Evolutionary conservation across 2,329 filamentous ascomycete genomes (phyloP).

Genomic region (Scedosporium minutisporum): DNA sequence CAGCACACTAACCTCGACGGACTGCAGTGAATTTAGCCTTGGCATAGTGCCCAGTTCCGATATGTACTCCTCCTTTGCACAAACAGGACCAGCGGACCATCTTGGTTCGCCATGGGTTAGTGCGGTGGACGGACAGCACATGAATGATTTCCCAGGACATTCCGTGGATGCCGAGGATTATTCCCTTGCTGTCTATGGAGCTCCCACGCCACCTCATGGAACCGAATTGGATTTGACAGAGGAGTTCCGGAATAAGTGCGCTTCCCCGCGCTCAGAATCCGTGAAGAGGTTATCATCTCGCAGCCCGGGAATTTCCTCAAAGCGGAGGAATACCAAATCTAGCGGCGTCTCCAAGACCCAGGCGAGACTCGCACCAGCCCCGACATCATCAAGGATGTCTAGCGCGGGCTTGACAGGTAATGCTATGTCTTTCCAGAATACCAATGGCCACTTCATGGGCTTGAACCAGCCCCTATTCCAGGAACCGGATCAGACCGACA

Average conservation of each 20-base stretch:
- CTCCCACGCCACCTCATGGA: slow-evolving; percentile 5
- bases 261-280: slow-evolving; percentile 12
- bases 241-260: slow-evolving; percentile 40
- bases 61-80: slow-evolving; percentile 50
- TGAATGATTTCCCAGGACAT: slow-evolving; percentile 42
- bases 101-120: slow-evolving; percentile 47
- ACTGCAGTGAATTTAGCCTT: slow-evolving; percentile 45
- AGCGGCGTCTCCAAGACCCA: neutral
- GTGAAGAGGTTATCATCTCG: slow-evolving; percentile 4
- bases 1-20: slow-evolving; percentile 42
- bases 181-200: slow-evolving; percentile 6
- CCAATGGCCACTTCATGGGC: slow-evolving; percentile 30
- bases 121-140: slow-evolving; percentile 49
- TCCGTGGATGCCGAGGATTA: slow-evolving; percentile 17
- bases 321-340: slow-evolving; percentile 5
- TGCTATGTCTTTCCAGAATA: slow-evolving; percentile 30
- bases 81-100: slow-evolving; percentile 51
- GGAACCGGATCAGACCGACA: slow-evolving; percentile 34
- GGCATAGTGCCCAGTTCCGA: slow-evolving; percentile 39
- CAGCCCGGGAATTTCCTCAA: slow-evolving; percentile 3
- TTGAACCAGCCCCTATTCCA: slow-evolving; percentile 42
- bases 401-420: slow-evolving; percentile 45
- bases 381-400: slow-evolving; percentile 34
- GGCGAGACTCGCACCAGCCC: slow-evolving; percentile 19
- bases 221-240: slow-evolving; percentile 37